Percentiles rank a stretch among this genome's conserved stretches.
Evolutionary conservation across 352 stramenopile species (phyloP).

Genomic region (Globisporangium yorkense): DNA sequence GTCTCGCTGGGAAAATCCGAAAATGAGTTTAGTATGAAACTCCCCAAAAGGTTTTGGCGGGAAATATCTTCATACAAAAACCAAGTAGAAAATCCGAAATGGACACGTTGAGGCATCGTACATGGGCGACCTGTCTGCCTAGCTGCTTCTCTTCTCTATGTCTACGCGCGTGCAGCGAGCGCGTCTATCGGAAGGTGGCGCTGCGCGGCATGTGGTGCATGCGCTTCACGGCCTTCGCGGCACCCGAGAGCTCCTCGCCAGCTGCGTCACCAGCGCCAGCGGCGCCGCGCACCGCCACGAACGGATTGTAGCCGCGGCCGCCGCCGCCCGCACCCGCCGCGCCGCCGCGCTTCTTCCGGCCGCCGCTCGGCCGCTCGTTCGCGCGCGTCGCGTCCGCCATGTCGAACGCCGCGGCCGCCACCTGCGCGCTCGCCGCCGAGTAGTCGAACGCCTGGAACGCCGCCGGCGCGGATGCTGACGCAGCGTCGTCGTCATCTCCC

Average conservation of each 20-base stretch:
- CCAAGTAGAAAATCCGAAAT: not conserved
- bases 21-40: not conserved
- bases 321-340: slow-evolving; percentile 18
- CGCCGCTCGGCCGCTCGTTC: slow-evolving; percentile 18
- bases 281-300: slow-evolving; percentile 48
- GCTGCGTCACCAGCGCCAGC: slow-evolving; percentile 12
- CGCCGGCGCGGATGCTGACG: not conserved
- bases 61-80: not conserved
- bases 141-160: not conserved
- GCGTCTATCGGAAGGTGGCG: slow-evolving; percentile 70
- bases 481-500: not conserved
- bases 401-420: slow-evolving; percentile 42
- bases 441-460: slow-evolving; percentile 53
- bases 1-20: not conserved
- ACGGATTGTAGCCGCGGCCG: slow-evolving; percentile 67
- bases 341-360: slow-evolving; percentile 27
- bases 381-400: slow-evolving; percentile 25
- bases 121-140: not conserved
- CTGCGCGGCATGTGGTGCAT: slow-evolving; percentile 82
- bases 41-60: too few species aligned
- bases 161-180: too few species aligned
- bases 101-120: not conserved
- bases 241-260: slow-evolving; percentile 20
- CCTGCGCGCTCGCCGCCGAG: slow-evolving; percentile 31
- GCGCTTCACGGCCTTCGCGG: slow-evolving; percentile 61